Conservation (phyloP, 805 yeast genomes). For the Saccharomycopsis sp. region DNA sequence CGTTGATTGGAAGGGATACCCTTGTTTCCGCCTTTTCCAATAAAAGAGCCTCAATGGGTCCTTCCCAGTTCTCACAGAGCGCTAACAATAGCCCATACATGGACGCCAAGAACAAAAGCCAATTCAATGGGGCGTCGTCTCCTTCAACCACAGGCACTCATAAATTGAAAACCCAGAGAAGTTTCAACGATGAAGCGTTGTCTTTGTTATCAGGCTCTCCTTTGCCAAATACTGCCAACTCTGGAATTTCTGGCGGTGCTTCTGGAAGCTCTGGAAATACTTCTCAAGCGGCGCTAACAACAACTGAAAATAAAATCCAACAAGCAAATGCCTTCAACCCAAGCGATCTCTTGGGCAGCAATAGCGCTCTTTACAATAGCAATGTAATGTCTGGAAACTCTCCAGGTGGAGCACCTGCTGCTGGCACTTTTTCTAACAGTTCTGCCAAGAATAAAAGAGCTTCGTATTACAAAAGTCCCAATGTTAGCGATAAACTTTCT, state of each 20-base stretch:
- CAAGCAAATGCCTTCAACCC: no score
- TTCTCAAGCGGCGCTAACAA: no score
- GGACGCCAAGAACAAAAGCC: background rate
- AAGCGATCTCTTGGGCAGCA: no score
- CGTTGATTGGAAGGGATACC: background rate
- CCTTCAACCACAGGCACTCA: no score
- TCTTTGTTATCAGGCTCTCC: conserved; percentile 14
- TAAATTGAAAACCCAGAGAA: conserved; percentile 7
- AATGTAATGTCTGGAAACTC: no score
- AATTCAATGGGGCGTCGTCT: background rate
- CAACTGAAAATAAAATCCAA: no score
- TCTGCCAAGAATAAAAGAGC: no score
- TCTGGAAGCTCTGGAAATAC: no score
- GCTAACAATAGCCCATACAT: background rate
- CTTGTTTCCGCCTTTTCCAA: background rate
- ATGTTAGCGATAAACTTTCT: background rate
- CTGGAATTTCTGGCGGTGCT: no score
- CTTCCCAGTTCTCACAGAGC: background rate
- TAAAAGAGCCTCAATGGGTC: background rate
- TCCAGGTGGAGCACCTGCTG: no score
- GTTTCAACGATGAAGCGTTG: conserved; percentile 17
- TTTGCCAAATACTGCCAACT: conserved; percentile 1
- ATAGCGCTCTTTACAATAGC: no score
- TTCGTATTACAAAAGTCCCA: no score
- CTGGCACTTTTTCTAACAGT: background rate